Percentiles rank a stretch among this genome's conserved stretches.
phyloP scores from a whole-genome alignment of 176 grass and related monocot genomes.

The Leersia perrieri region DNA sequence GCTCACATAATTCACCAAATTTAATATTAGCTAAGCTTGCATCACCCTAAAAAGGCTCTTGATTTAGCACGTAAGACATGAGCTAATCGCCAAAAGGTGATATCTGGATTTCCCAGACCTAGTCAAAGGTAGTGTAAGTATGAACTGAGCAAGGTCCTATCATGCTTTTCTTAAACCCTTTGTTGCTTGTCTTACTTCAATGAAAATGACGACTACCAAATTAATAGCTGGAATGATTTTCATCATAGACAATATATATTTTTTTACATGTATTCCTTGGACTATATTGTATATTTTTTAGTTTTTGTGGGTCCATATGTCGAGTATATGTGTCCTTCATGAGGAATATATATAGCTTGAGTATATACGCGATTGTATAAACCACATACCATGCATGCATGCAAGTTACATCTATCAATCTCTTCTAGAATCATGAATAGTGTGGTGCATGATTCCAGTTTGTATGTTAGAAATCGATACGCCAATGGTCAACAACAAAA shows the following conservation, averaged over 20 bases:
- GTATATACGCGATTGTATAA: not conserved
- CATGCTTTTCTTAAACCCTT: not conserved
- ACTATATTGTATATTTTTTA: not conserved
- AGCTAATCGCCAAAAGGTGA: conserved; percentile 54
- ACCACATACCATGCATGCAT: not conserved
- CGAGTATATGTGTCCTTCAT: not conserved
- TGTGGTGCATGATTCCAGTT: not conserved
- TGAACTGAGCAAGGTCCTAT: not conserved
- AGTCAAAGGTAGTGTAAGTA: conserved; percentile 21
- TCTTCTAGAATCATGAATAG: no score
- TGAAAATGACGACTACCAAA: conserved; percentile 3
- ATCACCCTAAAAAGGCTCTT: conserved; percentile 18
- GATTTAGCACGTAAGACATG: conserved; percentile 23
- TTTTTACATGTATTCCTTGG: not conserved
- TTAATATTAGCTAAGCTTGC: not conserved
- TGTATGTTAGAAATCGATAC: not conserved
- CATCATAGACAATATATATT: not conserved
- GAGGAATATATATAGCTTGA: not conserved
- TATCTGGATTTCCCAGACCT: conserved; percentile 22
- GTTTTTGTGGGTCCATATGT: not conserved
- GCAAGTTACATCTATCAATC: no score
- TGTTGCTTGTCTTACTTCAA: not conserved
- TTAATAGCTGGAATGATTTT: not conserved
- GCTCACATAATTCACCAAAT: not conserved
- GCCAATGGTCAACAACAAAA: not conserved